These are phyloP conservation scores for Yarrowia sp. DNA, from an alignment of 805 yeast genomes.

Conservation along the genomic window DNA sequence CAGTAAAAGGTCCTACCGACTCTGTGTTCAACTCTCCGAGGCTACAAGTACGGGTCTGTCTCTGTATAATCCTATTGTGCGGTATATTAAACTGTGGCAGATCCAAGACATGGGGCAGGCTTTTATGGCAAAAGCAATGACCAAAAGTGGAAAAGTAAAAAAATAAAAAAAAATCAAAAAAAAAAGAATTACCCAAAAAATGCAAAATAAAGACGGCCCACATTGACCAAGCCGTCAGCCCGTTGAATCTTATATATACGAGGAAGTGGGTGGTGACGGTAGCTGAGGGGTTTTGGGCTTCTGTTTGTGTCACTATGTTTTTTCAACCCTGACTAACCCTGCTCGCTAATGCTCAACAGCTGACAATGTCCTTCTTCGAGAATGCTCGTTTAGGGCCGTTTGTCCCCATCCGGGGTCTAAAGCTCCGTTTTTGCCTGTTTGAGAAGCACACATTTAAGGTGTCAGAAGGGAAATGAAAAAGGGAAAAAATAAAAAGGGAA, in stretches of 20 bases:
- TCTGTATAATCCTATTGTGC: slow-evolving; percentile 14
- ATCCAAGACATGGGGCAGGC: slow-evolving; percentile 11
- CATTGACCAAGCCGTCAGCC: background rate
- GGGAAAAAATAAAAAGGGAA: too few species aligned
- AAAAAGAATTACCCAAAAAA: too few species aligned
- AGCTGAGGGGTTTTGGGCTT: too few species aligned
- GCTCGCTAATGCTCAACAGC: too few species aligned
- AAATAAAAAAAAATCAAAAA: background rate
- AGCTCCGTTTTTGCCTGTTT: slow-evolving; percentile 1
- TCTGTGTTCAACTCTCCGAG: too few species aligned
- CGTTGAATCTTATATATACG: slow-evolving; percentile 17
- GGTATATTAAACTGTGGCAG: slow-evolving; percentile 18
- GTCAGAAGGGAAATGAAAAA: too few species aligned
- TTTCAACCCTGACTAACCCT: too few species aligned
- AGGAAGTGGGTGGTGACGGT: background rate
- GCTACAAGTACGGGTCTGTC: too few species aligned
- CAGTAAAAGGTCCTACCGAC: background rate
- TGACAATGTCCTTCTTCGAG: background rate
- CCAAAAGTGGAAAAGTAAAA: background rate
- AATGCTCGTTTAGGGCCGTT: slow-evolving; percentile 12
- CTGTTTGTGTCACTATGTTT: too few species aligned
- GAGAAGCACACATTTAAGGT: background rate
- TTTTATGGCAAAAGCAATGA: background rate
- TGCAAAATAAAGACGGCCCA: too few species aligned
- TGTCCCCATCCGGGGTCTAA: slow-evolving; percentile 11